Evolutionary conservation across 257 asterid genomes (phyloP), one percentile per base, ranked within the genome.

Genomic region (Rauvolfia tetraphylla): DNA sequence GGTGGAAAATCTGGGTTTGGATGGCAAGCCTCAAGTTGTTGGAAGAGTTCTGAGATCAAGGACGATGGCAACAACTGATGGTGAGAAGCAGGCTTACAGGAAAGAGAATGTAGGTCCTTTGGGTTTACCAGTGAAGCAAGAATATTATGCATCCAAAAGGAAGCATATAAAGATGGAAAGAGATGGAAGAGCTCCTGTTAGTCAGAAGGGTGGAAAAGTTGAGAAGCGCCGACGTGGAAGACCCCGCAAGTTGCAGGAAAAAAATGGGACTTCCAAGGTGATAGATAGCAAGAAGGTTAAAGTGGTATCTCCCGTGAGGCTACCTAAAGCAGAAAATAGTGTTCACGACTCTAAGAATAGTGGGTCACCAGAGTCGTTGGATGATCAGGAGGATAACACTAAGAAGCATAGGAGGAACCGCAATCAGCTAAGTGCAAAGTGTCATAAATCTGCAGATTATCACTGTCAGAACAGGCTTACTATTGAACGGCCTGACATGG

Each of bases 11-110:
- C 31, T 61, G 34, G 51, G 77, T 70, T 80, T 44, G 41, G 85
- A 71, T 71, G 87, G 83, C 31, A 63, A 71, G n/a, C 81, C 90
- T 54, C 79, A 61, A 27, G 75, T 49, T 36, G 56, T 66, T 11
- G 92, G 90, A 27, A 83, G 97, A 87, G 92, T 90, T 85, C 84
- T 92, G 88, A 85, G 98, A 85, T 92, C 98, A 22, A 84, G 89
- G 82, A 86, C 91, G 8, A 82, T 83, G 79, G 87, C 80, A n/a
- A 81, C 70, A 81, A 81, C 79, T 75, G 87, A 83, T 56, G 87
- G 84, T 57, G 90, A 85, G 39, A 86, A 83, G 69, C 87, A 76
- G 51, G 88, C 70, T 72, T 71, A 76, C 68, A 72, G 79, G 27
- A 83, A 70, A 54, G 72, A 78, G 81, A 74, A 81, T 75, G 80